Evolutionary conservation across 2,329 filamentous ascomycete species (phyloP), one percentile per base, ranked within the genome.

Genomic region (Alternaria sp.): DNA sequence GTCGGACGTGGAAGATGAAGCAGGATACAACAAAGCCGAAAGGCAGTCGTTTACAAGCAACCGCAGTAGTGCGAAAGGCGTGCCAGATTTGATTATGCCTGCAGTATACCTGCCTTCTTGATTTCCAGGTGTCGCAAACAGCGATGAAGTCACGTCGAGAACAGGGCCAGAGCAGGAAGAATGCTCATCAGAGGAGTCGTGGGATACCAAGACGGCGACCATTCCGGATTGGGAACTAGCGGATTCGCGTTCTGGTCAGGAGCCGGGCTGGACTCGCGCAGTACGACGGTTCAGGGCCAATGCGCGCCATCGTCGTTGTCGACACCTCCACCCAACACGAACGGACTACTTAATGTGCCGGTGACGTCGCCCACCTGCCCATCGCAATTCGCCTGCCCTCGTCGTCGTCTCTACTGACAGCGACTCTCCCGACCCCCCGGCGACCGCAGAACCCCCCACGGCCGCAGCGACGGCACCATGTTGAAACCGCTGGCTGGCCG

Each of bases 401-500:
- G 49, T 11, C 34, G 39, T 54, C 34, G 22, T 28, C 34, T 8
- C 26, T 26, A 16, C 48, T 39, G 52, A 41, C 54, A 46, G 53
- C 54, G 43, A 34, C 18, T 26, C 46, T 52, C 12, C 51, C 6
- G 42, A 20, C 30, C 9, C 42, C 46, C 53, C 34, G 30, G 52
- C 55, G 48, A 42, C 62, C 34, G 22, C 36, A 28, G 26, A 42
- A 38, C 42, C 47, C 60, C 53, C 32, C 47, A 54, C 57, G 46
- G 48, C 55, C 53, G n/a, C 32, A 54, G 43, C 60, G 47, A 53
- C 42, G 49, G 28, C 55, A 64, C 54, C 48, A 73, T 74, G 71
- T 59, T 74, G 58, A 70, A 66, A 62, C 49, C 69, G 57, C 55
- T 75, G 59, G 69, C 61, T 39, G 59, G 68, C 63, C 72, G 71